Base-by-base conservation (phyloP, 306 rosid genomes). In the Canavalia gladiata region DNA sequence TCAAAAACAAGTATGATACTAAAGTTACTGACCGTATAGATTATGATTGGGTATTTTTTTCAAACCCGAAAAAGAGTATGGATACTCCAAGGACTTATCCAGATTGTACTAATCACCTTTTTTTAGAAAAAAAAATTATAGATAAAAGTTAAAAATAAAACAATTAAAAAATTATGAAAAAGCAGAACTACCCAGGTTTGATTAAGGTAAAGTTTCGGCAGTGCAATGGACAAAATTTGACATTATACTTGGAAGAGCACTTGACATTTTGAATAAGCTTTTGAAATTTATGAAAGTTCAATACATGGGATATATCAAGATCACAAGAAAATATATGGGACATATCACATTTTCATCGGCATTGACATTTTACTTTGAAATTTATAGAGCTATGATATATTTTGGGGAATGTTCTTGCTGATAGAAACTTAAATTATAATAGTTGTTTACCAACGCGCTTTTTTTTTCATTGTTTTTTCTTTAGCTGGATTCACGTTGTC, bases 331-430 rank as follows among this genome's bases (percentile, higher is more conserved):
- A 51, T 49, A 51, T 4, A 64, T 50, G 31, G 13, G n/a, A 37
- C n/a, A 37, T 29, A 37, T 50, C 74, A 65, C 54, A 51, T 51
- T 77, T 35, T 56, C 13, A 18, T 9, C 63, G 47, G 37, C 39
- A 50, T 9, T 76, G 47, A 50, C 39, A 50, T 33, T 50, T 37
- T 50, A 35, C 13, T 47, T 18, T 52, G 56, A 68, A 54, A 78
- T 67, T 54, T 31, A 31, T 7, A 68, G 7, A 42, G 58, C 12
- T 42, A 56, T 31, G 37, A 8, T 54, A 12, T 47, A 54, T 51
- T 25, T 25, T 50, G 18, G 30, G 81, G 30, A 7, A 34, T 76
- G 50, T 46, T 75, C 2, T 46, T 60, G 60, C 60, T 33, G 3
- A 12, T 58, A 58, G 18, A 58, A 58, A 42, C 51, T 18, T 18